Percentiles rank a stretch among this genome's conserved stretches.
phyloP scores from a whole-genome alignment of 345 rosid species.

The Dipteronia sinensis region DNA sequence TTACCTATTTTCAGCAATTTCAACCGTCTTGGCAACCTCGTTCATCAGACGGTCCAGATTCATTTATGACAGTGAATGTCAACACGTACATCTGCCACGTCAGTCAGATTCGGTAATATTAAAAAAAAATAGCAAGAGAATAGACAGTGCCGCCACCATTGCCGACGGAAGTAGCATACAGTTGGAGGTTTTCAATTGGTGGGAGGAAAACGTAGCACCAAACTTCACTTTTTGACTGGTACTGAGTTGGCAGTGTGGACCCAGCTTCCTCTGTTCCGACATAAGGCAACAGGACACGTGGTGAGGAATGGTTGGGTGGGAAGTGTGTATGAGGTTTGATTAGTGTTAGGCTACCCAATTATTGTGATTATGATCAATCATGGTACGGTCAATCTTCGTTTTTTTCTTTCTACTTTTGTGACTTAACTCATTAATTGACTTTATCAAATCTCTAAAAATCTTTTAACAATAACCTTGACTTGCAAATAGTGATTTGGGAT shows the following conservation, averaged over 20 bases:
- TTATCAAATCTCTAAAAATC: too few species aligned
- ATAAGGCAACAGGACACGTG: constrained; percentile 27
- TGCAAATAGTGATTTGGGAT: neutral
- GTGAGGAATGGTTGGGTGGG: neutral
- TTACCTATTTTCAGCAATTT: constrained; percentile 29
- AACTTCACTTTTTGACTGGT: neutral
- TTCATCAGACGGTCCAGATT: constrained; percentile 35
- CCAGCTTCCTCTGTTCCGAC: constrained; percentile 45
- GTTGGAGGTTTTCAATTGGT: constrained; percentile 23
- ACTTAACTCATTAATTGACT: too few species aligned
- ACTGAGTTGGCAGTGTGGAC: constrained; percentile 36
- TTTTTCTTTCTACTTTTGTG: neutral
- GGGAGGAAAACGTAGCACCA: neutral
- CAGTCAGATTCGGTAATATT: neutral
- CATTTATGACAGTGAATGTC: constrained; percentile 4
- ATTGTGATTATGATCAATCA: neutral
- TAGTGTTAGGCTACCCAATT: constrained; percentile 35
- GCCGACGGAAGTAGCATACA: constrained; percentile 25
- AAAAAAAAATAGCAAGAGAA: neutral
- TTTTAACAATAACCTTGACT: too few species aligned
- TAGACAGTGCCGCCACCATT: constrained; percentile 41
- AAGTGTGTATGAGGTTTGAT: neutral
- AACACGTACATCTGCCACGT: constrained; percentile 25
- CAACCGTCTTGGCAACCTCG: constrained; percentile 33
- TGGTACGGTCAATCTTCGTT: neutral